Conservation (phyloP, 306 rosid species). For the Dicorynia guianensis region DNA sequence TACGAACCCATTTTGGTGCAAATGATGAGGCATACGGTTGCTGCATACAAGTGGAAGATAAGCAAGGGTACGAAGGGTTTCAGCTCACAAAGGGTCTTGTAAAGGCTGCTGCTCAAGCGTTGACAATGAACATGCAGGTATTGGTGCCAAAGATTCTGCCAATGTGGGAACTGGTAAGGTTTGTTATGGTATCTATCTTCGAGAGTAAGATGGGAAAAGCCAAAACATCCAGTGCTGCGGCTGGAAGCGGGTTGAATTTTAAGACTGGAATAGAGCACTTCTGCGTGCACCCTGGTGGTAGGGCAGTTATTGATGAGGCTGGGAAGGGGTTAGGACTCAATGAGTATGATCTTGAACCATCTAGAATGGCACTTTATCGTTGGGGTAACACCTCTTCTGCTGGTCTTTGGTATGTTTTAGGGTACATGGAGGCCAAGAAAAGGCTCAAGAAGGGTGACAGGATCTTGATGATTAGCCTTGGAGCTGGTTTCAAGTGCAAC, state of each 20-base stretch:
- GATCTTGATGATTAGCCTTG: constrained; percentile 62
- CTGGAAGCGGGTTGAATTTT: constrained; percentile 39
- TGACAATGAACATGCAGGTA: constrained; percentile 47
- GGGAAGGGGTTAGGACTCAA: constrained; percentile 50
- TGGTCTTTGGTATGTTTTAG: constrained; percentile 64
- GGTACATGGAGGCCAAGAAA: constrained; percentile 69
- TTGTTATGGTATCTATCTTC: constrained; percentile 10
- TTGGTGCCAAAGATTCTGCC: constrained; percentile 54
- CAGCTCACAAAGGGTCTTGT: constrained; percentile 52
- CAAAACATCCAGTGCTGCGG: not conserved
- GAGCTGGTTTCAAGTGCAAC: constrained; percentile 67
- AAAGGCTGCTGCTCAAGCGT: constrained; percentile 53
- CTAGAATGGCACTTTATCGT: constrained; percentile 61
- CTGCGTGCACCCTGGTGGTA: constrained; percentile 60
- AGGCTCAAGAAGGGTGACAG: constrained; percentile 55
- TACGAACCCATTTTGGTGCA: constrained; percentile 52
- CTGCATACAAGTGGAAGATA: constrained; percentile 57
- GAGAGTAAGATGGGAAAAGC: not conserved
- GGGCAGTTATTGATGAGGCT: constrained; percentile 55
- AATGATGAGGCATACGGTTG: constrained; percentile 55
- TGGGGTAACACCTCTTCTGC: constrained; percentile 68
- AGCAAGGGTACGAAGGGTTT: constrained; percentile 51
- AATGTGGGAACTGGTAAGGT: constrained; percentile 41
- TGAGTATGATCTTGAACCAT: constrained; percentile 58
- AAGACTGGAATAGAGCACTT: constrained; percentile 57